Evolutionary conservation across 1,284 basidiomycete species (phyloP).

Genomic region (Sporisorium graminicola): DNA sequence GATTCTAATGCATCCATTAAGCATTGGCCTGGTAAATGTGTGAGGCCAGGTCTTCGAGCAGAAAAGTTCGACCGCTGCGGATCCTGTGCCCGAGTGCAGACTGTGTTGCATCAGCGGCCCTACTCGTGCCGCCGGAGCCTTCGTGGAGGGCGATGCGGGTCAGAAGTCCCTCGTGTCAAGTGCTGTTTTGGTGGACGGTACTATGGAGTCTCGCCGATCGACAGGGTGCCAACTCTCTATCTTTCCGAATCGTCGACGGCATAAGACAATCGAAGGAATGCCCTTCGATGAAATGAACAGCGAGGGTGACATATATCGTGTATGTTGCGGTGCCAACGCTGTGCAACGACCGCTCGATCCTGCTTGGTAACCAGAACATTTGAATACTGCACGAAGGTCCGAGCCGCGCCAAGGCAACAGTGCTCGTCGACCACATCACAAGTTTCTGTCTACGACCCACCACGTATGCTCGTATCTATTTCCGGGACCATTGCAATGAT

Average conservation of each 20-base stretch:
- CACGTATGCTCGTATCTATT: not conserved
- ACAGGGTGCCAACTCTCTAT: not conserved
- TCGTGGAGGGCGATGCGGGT: not conserved
- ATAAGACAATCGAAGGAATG: not conserved
- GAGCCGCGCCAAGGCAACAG: not conserved
- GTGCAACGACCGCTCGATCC: no score
- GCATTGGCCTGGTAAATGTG: not conserved
- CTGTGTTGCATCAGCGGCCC: not conserved
- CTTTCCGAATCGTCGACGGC: conserved; percentile 1
- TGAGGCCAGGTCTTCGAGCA: not conserved
- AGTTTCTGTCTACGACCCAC: not conserved
- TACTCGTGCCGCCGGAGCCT: not conserved
- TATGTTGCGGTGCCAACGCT: not conserved
- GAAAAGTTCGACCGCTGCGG: not conserved
- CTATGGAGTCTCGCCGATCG: not conserved
- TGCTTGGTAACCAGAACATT: no score
- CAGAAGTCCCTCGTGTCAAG: not conserved
- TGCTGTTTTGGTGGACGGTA: not conserved
- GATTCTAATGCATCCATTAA: not conserved
- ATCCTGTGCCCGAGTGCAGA: not conserved
- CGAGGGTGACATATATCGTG: not conserved
- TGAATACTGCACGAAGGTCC: not conserved
- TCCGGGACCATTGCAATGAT: not conserved
- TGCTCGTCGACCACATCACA: not conserved
- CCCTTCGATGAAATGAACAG: not conserved